Conservation (phyloP, 2,329 filamentous ascomycete genomes). For the Pseudogymnoascus sp. region DNA sequence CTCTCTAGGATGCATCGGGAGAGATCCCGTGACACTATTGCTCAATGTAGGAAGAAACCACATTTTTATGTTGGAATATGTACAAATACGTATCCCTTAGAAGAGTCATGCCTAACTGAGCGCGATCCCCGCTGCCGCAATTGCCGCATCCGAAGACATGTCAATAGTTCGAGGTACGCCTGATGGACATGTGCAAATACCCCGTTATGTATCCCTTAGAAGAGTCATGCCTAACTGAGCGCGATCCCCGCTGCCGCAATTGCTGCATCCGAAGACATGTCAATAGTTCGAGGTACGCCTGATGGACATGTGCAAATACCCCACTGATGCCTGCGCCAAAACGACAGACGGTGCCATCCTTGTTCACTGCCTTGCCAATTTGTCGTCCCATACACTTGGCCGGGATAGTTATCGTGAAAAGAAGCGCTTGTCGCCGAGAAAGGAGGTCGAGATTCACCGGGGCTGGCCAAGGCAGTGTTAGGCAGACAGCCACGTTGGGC, state of each 20-base stretch:
- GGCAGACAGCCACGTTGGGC: slow-evolving; percentile 4
- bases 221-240: not conserved
- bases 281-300: not conserved
- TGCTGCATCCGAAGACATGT: not conserved
- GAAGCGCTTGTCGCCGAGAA: not conserved
- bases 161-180: not conserved
- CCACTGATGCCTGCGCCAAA: slow-evolving; percentile 1
- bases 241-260: not conserved
- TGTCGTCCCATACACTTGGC: not conserved
- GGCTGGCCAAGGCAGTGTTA: slow-evolving; percentile 4
- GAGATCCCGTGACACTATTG: not conserved
- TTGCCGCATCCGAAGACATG: not conserved
- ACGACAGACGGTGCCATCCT: not conserved
- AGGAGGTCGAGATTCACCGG: not conserved
- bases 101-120: not conserved
- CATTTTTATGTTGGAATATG: not conserved
- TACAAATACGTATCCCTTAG: no score
- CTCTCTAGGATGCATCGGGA: not conserved
- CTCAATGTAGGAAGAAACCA: not conserved
- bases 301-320: not conserved
- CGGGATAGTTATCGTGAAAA: not conserved
- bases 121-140: not conserved
- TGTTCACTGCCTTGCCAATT: not conserved
- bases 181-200: not conserved
- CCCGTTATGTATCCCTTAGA: not conserved